These are phyloP conservation scores for Debaryomyces fabryi DNA, from an alignment of 1,139 yeast genomes.

Conservation along the genomic window DNA sequence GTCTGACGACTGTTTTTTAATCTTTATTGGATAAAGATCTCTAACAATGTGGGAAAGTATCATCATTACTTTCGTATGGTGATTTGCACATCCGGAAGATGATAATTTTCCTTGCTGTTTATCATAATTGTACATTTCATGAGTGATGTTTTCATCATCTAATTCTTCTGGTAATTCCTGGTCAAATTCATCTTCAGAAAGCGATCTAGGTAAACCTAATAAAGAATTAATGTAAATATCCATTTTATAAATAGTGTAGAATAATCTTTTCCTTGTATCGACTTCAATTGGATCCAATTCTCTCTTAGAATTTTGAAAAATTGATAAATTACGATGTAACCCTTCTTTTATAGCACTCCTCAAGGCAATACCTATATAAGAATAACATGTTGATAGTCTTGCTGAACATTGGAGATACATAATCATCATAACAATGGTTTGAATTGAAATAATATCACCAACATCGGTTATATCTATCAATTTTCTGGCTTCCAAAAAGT, in stretches of 20 bases:
- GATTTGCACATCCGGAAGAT: constrained; percentile 81
- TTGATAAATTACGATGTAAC: constrained; percentile 70
- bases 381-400: constrained; percentile 84
- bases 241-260: constrained; percentile 89
- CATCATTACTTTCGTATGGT: constrained; percentile 72
- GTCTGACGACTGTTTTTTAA: constrained; percentile 14
- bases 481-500: constrained; percentile 80
- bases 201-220: constrained; percentile 81
- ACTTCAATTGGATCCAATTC: constrained; percentile 77
- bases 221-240: constrained; percentile 89
- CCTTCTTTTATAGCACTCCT: constrained; percentile 89
- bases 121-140: constrained; percentile 49
- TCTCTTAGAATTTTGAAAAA: constrained; percentile 50
- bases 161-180: constrained; percentile 84
- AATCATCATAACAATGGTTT: constrained; percentile 72
- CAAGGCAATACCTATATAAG: constrained; percentile 89
- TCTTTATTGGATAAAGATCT: constrained; percentile 47
- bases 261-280: constrained; percentile 82
- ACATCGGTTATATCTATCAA: constrained; percentile 63
- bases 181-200: constrained; percentile 80
- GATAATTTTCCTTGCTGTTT: constrained; percentile 54
- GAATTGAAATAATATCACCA: constrained; percentile 53
- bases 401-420: constrained; percentile 90
- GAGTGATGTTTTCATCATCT: constrained; percentile 86
- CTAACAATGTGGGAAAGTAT: constrained; percentile 47